A percentile compares a stretch with the other conserved stretches of the same genome.
Conservation (phyloP, 164 flowering plant species). For the Magnolia changhungtana region DNA sequence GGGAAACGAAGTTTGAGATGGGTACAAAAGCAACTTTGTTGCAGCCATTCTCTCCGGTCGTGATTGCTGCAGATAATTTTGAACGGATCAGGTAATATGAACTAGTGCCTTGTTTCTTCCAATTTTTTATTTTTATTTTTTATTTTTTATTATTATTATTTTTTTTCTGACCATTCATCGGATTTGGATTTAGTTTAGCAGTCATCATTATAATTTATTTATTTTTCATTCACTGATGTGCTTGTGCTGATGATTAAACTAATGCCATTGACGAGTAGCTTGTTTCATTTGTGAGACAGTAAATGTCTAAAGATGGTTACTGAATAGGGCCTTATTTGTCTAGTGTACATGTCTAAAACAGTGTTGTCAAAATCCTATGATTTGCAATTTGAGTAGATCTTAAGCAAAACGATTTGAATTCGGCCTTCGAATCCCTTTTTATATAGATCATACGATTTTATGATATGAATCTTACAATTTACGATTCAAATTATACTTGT, state of each 20-base stretch:
- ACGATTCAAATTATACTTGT: too few species aligned
- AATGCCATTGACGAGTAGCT: too few species aligned
- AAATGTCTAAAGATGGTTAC: too few species aligned
- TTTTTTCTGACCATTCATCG: neutral
- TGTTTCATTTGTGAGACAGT: too few species aligned
- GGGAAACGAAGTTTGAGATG: slow-evolving; percentile 87
- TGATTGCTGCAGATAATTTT: slow-evolving; percentile 87
- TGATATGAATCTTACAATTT: too few species aligned
- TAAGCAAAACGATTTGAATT: too few species aligned
- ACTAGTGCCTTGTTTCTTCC: neutral
- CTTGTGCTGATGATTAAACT: neutral
- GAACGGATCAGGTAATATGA: slow-evolving; percentile 72
- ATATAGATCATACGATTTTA: too few species aligned
- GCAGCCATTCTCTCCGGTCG: slow-evolving; percentile 87
- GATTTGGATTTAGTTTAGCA: neutral
- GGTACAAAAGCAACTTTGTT: slow-evolving; percentile 69
- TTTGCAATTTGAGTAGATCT: too few species aligned
- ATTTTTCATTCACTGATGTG: neutral
- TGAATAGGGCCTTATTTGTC: too few species aligned
- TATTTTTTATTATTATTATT: neutral
- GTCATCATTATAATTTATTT: neutral
- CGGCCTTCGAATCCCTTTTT: too few species aligned
- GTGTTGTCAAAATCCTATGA: too few species aligned
- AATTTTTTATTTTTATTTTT: neutral
- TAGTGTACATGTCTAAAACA: too few species aligned